Conservation (phyloP, 257 asterid species). For the Mentha longifolia region DNA sequence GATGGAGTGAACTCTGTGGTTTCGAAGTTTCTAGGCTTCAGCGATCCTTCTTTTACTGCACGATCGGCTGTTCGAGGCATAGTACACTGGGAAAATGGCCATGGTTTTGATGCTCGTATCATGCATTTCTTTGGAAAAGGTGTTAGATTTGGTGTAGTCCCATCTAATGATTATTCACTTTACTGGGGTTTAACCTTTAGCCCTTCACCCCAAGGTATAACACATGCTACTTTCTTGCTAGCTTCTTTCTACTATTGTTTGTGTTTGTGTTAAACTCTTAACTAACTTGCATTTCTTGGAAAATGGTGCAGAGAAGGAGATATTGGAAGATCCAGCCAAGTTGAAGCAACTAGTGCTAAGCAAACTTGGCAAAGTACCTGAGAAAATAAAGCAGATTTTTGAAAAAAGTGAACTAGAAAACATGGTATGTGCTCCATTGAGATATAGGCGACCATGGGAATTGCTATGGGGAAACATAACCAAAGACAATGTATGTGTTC, state of each 20-base stretch:
- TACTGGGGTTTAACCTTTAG: constrained; percentile 13
- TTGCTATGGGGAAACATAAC: constrained; percentile 21
- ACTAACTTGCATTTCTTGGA: not conserved
- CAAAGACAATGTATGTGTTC: constrained; percentile 9
- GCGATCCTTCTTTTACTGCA: not conserved
- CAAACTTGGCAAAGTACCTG: constrained; percentile 16
- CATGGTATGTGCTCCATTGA: constrained; percentile 12
- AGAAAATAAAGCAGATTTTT: not conserved
- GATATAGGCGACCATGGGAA: constrained; percentile 19
- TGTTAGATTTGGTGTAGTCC: constrained; percentile 20
- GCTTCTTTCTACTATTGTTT: no score
- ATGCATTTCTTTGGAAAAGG: constrained; percentile 23
- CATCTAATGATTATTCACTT: constrained; percentile 7
- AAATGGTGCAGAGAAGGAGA: constrained; percentile 13
- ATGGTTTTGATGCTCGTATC: constrained; percentile 12
- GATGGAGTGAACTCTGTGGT: constrained; percentile 31
- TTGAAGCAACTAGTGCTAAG: constrained; percentile 12
- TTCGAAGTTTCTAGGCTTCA: constrained; percentile 20
- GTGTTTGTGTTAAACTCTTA: not conserved
- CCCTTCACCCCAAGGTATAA: constrained; percentile 19
- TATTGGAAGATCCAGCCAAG: constrained; percentile 6
- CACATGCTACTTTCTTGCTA: no score
- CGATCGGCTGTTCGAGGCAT: not conserved
- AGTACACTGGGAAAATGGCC: not conserved
- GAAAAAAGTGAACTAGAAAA: not conserved